phyloP scores from a whole-genome alignment of 176 grass and related monocot species.

The Tillandsia fasciculata region DNA sequence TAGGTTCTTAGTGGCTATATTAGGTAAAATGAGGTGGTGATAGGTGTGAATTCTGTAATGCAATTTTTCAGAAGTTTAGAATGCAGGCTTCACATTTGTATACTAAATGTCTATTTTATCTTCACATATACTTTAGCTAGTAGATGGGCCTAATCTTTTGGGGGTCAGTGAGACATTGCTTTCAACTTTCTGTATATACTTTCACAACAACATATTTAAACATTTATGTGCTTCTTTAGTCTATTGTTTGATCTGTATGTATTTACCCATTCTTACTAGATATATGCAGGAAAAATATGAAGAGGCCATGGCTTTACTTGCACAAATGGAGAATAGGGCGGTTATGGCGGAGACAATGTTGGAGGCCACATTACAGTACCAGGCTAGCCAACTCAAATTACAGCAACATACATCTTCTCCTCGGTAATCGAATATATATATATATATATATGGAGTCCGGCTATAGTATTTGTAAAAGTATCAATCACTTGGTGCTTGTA shows the following conservation, averaged over 20 bases:
- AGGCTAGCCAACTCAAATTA: conserved; percentile 90
- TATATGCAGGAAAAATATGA: conserved; percentile 80
- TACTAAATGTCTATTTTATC: no score
- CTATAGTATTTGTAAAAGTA: no score
- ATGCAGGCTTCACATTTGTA: no score
- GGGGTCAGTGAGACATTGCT: no score
- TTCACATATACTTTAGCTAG: no score
- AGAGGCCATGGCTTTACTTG: conserved; percentile 53
- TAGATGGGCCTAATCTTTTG: no score
- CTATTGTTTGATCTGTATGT: conserved; percentile 6
- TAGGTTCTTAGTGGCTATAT: no score
- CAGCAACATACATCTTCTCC: conserved; percentile 65
- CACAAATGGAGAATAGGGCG: conserved; percentile 82
- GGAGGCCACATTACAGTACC: conserved; percentile 94
- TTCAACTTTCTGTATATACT: no score
- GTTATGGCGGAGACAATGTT: conserved; percentile 98
- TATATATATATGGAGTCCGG: neutral
- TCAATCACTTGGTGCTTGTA: no score
- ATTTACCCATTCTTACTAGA: conserved; percentile 17
- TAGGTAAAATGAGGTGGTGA: no score
- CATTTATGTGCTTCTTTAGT: conserved; percentile 6
- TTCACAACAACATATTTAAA: neutral
- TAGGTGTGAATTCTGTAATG: no score
- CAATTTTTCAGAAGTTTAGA: no score
- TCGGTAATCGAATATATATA: conserved; percentile 37